These are phyloP conservation scores for Phytophthora hibernalis DNA, from an alignment of 352 stramenopile species.

Conservation along the genomic window DNA sequence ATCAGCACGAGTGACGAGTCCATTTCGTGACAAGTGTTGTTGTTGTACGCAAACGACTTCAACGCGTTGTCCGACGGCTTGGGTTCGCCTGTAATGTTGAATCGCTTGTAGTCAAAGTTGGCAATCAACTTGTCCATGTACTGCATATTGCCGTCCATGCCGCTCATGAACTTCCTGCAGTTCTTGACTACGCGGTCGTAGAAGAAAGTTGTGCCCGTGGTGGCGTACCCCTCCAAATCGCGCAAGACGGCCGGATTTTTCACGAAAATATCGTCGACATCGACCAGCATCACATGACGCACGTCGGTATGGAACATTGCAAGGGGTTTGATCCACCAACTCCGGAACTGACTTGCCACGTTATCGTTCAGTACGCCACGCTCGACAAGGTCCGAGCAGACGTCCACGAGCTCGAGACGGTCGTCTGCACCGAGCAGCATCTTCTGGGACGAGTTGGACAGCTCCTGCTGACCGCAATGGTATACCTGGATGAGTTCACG, in stretches of 20 bases:
- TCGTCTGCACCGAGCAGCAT: conserved; percentile 26
- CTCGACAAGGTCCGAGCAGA: conserved; percentile 41
- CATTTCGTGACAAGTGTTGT: conserved; percentile 63
- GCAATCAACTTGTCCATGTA: conserved; percentile 55
- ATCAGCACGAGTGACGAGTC: conserved; percentile 46
- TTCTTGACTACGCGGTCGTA: conserved; percentile 62
- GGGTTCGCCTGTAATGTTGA: conserved; percentile 33
- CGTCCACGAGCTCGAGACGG: conserved; percentile 43
- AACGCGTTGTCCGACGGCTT: conserved; percentile 48
- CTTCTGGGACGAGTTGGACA: conserved; percentile 33
- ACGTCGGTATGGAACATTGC: conserved; percentile 37
- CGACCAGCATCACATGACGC: conserved; percentile 35
- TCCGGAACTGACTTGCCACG: conserved; percentile 29
- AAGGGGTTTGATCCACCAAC: conserved; percentile 50
- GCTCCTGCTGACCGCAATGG: conserved; percentile 45
- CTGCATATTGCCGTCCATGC: conserved; percentile 33
- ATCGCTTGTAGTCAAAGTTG: conserved; percentile 64
- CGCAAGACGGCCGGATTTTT: conserved; percentile 52
- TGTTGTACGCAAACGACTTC: conserved; percentile 53
- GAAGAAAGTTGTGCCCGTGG: conserved; percentile 40
- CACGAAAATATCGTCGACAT: conserved; percentile 42
- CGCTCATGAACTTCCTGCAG: conserved; percentile 57
- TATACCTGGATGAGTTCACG: conserved; percentile 47
- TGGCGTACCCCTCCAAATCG: conserved; percentile 43
- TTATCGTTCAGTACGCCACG: conserved; percentile 20